These are phyloP conservation scores for Rhexocercosporidium sp. DNA, from an alignment of 2,329 filamentous ascomycete genomes.

Conservation along the genomic window DNA sequence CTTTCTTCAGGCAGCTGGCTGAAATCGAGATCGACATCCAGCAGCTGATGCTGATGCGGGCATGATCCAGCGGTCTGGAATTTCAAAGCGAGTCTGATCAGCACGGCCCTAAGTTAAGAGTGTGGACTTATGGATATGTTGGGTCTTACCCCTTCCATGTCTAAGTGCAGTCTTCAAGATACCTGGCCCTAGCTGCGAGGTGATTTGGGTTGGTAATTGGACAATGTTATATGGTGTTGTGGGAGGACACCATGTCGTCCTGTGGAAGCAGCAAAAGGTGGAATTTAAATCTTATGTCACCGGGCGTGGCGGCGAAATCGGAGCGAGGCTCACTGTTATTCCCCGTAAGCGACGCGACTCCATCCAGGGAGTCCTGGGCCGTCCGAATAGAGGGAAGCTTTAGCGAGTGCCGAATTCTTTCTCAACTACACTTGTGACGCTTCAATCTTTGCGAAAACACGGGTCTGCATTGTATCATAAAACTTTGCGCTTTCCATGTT, in stretches of 20 bases:
- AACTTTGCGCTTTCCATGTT: too few species aligned
- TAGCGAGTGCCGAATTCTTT: slow-evolving; percentile 1
- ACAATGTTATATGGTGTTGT: not conserved
- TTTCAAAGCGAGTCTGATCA: not conserved
- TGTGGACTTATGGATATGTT: not conserved
- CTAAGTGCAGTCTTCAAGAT: not conserved
- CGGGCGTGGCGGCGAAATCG: not conserved
- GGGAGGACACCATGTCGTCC: not conserved
- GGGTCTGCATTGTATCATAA: too few species aligned
- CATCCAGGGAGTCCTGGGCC: not conserved
- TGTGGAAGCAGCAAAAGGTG: not conserved
- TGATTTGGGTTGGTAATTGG: slow-evolving; percentile 6
- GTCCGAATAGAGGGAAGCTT: not conserved
- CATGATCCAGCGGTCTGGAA: not conserved
- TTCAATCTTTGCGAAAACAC: too few species aligned
- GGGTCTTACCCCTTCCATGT: slow-evolving; percentile 7
- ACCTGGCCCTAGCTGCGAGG: not conserved
- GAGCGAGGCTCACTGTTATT: too few species aligned
- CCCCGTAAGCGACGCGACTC: too few species aligned
- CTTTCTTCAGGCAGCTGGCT: not conserved
- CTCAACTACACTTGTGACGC: too few species aligned
- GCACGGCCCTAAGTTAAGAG: not conserved
- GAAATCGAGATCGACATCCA: not conserved
- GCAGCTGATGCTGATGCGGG: not conserved
- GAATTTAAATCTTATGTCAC: not conserved